Conservation (phyloP, 2,329 filamentous ascomycete genomes). For the Ophiostoma montium region DNA sequence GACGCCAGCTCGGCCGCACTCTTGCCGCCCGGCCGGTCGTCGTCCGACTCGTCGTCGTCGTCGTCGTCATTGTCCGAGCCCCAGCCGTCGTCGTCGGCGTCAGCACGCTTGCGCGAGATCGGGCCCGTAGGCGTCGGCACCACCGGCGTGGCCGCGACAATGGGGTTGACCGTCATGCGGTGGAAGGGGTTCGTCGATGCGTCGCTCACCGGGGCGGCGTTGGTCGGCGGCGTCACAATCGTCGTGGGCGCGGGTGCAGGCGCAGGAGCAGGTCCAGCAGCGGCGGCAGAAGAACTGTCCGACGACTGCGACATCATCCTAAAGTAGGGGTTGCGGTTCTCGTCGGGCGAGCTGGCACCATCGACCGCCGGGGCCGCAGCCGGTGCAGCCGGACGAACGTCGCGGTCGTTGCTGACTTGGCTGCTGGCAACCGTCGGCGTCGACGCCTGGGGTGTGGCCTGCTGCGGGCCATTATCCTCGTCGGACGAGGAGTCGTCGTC, state of each 20-base stretch:
- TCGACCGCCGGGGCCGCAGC: slow-evolving; percentile 23
- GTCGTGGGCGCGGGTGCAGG: slow-evolving; percentile 13
- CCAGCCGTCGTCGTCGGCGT: slow-evolving; percentile 57
- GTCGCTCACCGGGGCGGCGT: slow-evolving; percentile 25
- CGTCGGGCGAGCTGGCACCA: slow-evolving; percentile 36
- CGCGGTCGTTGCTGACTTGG: slow-evolving; percentile 39
- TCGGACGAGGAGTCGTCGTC: slow-evolving; percentile 52
- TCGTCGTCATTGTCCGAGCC: slow-evolving; percentile 55
- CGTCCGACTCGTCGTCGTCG: slow-evolving; percentile 53
- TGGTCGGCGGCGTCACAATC: slow-evolving; percentile 17
- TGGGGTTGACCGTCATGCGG: slow-evolving; percentile 55
- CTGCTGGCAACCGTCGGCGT: slow-evolving; percentile 18
- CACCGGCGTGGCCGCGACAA: slow-evolving; percentile 30
- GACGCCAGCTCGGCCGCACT: slow-evolving; percentile 86
- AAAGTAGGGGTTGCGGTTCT: slow-evolving; percentile 92
- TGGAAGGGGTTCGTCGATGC: slow-evolving; percentile 91
- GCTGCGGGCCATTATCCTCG: slow-evolving; percentile 62
- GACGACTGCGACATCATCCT: slow-evolving; percentile 66
- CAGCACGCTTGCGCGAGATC: slow-evolving; percentile 39
- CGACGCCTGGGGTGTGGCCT: slow-evolving; percentile 49
- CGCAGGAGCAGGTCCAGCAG: no score
- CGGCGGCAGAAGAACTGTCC: slow-evolving; percentile 29
- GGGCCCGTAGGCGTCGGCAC: slow-evolving; percentile 32
- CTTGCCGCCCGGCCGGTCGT: slow-evolving; percentile 65
- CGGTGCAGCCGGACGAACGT: slow-evolving; percentile 28